Evolutionary conservation across 495 filamentous ascomycete species (phyloP), one percentile per base, ranked within the genome.

Genomic region (Penicillium longicatenatum): DNA sequence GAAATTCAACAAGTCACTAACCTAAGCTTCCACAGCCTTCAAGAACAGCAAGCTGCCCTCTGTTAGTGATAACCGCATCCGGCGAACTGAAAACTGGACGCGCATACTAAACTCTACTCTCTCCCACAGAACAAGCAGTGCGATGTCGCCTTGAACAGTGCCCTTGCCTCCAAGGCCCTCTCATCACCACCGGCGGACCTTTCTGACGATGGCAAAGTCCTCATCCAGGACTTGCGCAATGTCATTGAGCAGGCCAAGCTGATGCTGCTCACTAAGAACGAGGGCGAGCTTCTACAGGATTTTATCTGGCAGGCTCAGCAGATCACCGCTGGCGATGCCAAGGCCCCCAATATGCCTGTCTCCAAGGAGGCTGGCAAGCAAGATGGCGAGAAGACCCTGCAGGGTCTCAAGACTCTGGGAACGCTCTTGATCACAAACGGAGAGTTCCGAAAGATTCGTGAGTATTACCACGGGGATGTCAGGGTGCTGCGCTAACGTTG

Each of bases 221-320:
- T 98, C 2, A 85, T 97, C 4, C 75, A 74, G 33, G 93, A 98
- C 63, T 78, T 95, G 51, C 82, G 84, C 30, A 80, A 91, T 59
- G 91, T 97, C 45, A 89, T 98, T 50, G 87, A 92, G 57, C 85
- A 96, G 66, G 89, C 94, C 14, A 97, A 97, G 75, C 70, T 85
- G 35, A 78, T 98, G 12, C 80, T 98, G n/a, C 79, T 98, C 33
- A 89, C 85, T 71, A 98, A 98, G 84, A 98, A 98, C 66, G 84
- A 97, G 30, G 94, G 93, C 60, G 90, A 98, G 64, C 75, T 97
- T 24, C 74, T 98, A 10, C 94, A 98, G 63, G 95, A 98, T 58
- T 98, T 98, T 72, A 91, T 97, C 77, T 98, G 88, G 87, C 87
- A 95, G 64, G 91, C 93, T 2, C 83, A 91, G 67, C 83, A 89